phyloP scores from a whole-genome alignment of 208 protist genomes.

The Trypanosoma conorhini region DNA sequence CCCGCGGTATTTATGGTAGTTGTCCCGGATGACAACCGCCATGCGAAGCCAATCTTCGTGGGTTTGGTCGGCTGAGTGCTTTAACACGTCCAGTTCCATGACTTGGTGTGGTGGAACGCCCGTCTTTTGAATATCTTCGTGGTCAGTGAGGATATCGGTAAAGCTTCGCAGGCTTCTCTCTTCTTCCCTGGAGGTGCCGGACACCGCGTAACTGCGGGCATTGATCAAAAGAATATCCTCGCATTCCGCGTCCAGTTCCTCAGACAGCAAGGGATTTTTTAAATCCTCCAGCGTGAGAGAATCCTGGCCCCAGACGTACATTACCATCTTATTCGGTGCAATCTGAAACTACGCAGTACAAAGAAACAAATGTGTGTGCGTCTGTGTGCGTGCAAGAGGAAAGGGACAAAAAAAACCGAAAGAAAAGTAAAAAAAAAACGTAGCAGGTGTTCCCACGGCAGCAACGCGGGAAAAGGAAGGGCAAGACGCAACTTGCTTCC shows the following conservation, averaged over 20 bases:
- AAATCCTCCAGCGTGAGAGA: not conserved
- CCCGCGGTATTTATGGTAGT: conserved; percentile 94
- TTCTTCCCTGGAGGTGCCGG: conserved; percentile 28
- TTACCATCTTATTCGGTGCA: conserved; percentile 7
- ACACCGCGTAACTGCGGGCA: conserved; percentile 46
- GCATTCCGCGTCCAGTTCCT: conserved; percentile 28
- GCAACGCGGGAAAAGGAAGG: conserved; percentile 14
- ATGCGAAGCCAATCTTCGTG: conserved; percentile 75
- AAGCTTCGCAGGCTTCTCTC: conserved; percentile 25
- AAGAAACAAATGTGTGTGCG: conserved; percentile 1
- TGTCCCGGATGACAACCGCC: conserved; percentile 56
- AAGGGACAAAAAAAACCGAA: conserved; percentile 1
- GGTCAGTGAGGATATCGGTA: conserved; percentile 41
- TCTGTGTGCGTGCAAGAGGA: not conserved
- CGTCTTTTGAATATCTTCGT: conserved; percentile 61
- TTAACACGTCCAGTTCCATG: conserved; percentile 48
- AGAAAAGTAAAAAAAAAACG: not conserved
- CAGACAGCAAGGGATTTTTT: conserved; percentile 18
- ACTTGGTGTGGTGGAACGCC: conserved; percentile 66
- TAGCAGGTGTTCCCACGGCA: too few species aligned
- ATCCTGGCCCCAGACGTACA: conserved; percentile 6
- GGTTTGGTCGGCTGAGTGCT: conserved; percentile 64
- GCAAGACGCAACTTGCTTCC: not conserved
- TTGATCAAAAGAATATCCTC: conserved; percentile 72
- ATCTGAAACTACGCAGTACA: not conserved